Evolutionary conservation across 2,329 filamentous ascomycete species (phyloP).

Genomic region (Ceratocystiopsis brevicomis): DNA sequence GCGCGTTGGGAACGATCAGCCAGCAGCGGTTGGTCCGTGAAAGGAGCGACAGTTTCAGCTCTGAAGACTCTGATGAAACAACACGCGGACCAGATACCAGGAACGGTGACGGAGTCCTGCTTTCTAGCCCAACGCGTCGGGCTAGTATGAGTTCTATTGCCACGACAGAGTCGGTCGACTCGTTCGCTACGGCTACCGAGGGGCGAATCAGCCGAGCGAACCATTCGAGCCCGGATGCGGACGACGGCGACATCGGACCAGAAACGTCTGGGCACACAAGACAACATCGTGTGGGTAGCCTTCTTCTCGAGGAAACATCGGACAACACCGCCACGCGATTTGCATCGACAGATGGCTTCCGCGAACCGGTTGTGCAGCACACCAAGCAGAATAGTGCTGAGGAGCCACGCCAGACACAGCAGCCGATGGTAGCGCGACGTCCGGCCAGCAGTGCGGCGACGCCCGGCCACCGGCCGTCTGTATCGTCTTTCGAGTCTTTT

Average conservation of each 20-base stretch:
- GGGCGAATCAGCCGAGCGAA: slow-evolving; percentile 21
- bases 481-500: slow-evolving; percentile 37
- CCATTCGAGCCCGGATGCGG: slow-evolving; percentile 8
- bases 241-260: slow-evolving; percentile 2
- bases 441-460: slow-evolving; percentile 23
- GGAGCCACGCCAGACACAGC: slow-evolving; percentile 6
- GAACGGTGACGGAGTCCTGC: slow-evolving; percentile 3
- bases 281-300: background rate
- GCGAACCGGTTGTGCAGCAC: background rate
- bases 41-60: slow-evolving; percentile 33
- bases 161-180: slow-evolving; percentile 27
- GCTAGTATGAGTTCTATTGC: slow-evolving; percentile 11
- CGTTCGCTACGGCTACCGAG: slow-evolving; percentile 39
- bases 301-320: background rate
- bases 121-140: slow-evolving; percentile 3
- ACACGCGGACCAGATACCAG: slow-evolving; percentile 28
- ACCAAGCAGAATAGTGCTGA: slow-evolving; percentile 6
- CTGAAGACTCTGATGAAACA: slow-evolving; percentile 43
- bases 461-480: slow-evolving; percentile 31
- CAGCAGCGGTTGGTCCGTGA: slow-evolving; percentile 23
- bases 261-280: background rate
- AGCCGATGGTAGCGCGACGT: slow-evolving; percentile 14
- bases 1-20: slow-evolving; percentile 64
- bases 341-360: too few relatives aligned
- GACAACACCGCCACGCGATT: background rate